phyloP scores from a whole-genome alignment of 805 yeast genomes.

The Cyberlindnera maritima region DNA sequence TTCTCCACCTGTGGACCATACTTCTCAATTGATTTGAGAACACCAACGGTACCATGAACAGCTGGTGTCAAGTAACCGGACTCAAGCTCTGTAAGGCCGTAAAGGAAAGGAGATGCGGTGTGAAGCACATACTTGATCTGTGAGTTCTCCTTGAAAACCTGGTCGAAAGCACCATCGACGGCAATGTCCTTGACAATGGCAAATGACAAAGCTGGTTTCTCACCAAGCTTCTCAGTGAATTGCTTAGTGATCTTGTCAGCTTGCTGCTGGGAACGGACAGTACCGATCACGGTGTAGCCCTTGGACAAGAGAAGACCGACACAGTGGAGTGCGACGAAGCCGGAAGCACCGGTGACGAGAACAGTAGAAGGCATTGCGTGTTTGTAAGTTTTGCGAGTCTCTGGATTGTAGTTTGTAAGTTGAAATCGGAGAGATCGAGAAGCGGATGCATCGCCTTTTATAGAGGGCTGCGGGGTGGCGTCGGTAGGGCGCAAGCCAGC shows the following conservation, averaged over 20 bases:
- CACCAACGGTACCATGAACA: constrained; percentile 49
- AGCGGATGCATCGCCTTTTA: not conserved
- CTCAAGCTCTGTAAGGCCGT: constrained; percentile 38
- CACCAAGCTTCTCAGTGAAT: constrained; percentile 4
- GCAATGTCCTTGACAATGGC: constrained; percentile 44
- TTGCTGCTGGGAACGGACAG: constrained; percentile 23
- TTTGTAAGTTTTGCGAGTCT: too few relatives aligned
- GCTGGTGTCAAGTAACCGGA: constrained; percentile 56
- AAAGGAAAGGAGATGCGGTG: constrained; percentile 52
- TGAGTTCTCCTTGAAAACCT: constrained; percentile 38
- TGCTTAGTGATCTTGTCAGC: constrained; percentile 27
- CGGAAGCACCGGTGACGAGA: constrained; percentile 44
- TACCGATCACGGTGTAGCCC: constrained; percentile 40
- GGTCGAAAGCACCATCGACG: constrained; percentile 40
- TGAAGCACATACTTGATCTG: constrained; percentile 55
- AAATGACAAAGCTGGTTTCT: not conserved
- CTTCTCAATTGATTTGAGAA: constrained; percentile 34
- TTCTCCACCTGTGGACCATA: constrained; percentile 39
- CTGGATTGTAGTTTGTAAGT: too few relatives aligned
- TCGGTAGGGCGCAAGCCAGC: not conserved
- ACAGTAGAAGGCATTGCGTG: constrained; percentile 20
- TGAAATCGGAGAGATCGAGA: not conserved
- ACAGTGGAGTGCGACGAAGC: constrained; percentile 44
- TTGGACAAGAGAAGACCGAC: constrained; percentile 33
- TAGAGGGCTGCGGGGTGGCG: not conserved